These are phyloP conservation scores for Diaporthe capsici DNA, from an alignment of 2,329 filamentous ascomycete genomes.

Conservation along the genomic window DNA sequence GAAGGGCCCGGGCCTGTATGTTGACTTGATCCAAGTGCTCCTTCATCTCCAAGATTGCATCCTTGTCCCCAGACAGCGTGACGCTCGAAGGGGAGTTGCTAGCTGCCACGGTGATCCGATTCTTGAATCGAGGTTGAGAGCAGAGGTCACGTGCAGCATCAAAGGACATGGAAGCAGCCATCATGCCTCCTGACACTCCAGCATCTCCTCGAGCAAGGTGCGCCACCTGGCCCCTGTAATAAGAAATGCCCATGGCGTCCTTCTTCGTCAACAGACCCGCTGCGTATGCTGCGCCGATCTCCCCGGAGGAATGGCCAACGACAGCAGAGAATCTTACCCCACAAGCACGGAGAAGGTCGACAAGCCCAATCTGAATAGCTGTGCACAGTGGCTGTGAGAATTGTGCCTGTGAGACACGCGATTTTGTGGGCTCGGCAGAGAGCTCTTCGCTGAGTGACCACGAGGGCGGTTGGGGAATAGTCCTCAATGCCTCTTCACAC, in stretches of 20 bases:
- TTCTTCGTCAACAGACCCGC: conserved; percentile 47
- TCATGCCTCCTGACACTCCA: conserved; percentile 39
- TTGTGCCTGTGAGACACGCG: too few species aligned
- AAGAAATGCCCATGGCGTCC: conserved; percentile 50
- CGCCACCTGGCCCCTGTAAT: too few species aligned
- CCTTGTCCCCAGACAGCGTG: conserved; percentile 46
- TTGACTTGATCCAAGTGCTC: conserved; percentile 47
- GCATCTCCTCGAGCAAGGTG: too few species aligned
- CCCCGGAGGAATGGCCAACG: conserved; percentile 57
- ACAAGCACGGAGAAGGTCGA: neutral
- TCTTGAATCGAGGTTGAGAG: conserved; percentile 33
- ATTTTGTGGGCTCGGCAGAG: too few species aligned
- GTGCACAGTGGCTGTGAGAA: too few species aligned
- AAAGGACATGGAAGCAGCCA: conserved; percentile 44
- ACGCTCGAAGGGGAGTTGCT: conserved; percentile 47
- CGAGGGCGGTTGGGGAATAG: too few species aligned
- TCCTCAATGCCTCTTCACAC: too few species aligned
- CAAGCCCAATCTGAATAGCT: too few species aligned
- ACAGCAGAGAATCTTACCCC: conserved; percentile 42
- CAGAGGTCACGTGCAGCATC: conserved; percentile 37
- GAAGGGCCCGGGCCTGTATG: conserved; percentile 54
- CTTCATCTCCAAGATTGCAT: conserved; percentile 49
- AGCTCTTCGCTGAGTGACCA: too few species aligned
- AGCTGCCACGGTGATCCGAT: conserved; percentile 45
- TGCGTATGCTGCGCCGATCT: conserved; percentile 57